phyloP scores from a whole-genome alignment of 257 asterid species.

The Scutellaria barbata region DNA sequence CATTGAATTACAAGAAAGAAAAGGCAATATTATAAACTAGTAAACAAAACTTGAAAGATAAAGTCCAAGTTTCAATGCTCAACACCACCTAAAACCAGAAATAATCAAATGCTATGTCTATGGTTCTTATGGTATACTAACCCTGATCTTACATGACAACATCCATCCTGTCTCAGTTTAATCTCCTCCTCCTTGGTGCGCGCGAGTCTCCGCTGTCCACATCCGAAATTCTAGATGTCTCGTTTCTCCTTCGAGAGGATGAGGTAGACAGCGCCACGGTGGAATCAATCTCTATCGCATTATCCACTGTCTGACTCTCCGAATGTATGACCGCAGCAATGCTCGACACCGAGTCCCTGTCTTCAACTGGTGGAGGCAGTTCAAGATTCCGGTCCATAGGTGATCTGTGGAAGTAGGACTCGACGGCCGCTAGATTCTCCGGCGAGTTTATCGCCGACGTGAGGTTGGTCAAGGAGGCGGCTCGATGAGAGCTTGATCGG shows the following conservation, averaged over 20 bases:
- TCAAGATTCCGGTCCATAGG: conserved; percentile 58
- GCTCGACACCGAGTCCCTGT: conserved; percentile 90
- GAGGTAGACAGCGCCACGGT: conserved; percentile 79
- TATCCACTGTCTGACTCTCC: conserved; percentile 91
- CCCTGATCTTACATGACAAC: background rate
- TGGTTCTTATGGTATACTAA: conserved; percentile 30
- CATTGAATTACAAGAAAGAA: conserved; percentile 29
- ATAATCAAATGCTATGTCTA: conserved; percentile 3
- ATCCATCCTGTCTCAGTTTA: conserved; percentile 44
- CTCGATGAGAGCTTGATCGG: conserved; percentile 68
- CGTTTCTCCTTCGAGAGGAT: conserved; percentile 83
- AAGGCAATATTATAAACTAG: conserved; percentile 25
- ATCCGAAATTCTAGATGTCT: conserved; percentile 77
- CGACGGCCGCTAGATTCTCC: conserved; percentile 63
- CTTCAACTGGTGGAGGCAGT: conserved; percentile 62
- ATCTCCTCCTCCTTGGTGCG: conserved; percentile 85
- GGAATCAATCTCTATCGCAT: conserved; percentile 86
- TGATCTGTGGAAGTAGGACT: conserved; percentile 60
- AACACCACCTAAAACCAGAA: conserved; percentile 15
- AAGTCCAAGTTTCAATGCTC: conserved; percentile 15
- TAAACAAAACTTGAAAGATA: conserved; percentile 44
- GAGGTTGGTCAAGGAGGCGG: conserved; percentile 54
- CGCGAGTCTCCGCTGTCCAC: conserved; percentile 98
- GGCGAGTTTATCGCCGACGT: conserved; percentile 55
- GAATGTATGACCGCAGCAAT: conserved; percentile 98